Base-by-base conservation (phyloP, 2,329 filamentous ascomycete species). In the Aurifilum marmelostoma region DNA sequence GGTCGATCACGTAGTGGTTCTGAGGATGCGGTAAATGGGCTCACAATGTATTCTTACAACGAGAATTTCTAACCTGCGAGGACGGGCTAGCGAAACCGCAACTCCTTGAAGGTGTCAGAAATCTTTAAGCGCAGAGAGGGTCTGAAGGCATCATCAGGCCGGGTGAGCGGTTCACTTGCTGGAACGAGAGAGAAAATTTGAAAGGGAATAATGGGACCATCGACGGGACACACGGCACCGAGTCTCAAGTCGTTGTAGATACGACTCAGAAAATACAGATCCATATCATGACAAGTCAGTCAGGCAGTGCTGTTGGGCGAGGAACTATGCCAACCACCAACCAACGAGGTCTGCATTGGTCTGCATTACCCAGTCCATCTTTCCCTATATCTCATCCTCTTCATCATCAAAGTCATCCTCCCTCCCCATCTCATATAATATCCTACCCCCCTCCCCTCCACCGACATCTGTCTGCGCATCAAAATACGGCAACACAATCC, bases 381-480 rank as follows among this genome's bases (percentile, higher is more conserved):
- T 9, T 32, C 14, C 18, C 27, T 80, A 94, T 73, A 95, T 94
- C 80, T 97, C 94, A 80, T 97, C 94, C 76, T 97, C 78, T 68
- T 80, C 78, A 32, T 80, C 79, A 69, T 80, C 79, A 69, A 97
- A 98, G 78, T 98, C 94, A 79, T 99, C 96, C 81, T 98, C 96
- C 72, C 89, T 88, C 1, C 94, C 95, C 92, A 98, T 97, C 74
- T 98, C 95, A 78, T 99, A 99, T 75, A 99, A 77, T 73, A 99
- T 99, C 71, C 95, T 87, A 0, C 96, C 96, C 5, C 96, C 95
- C 75, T 97, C 93, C 0, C 94, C 94, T 0, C 88, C 86, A 1
- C 89, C 91, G 65, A 89, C 86, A 62, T 91, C 91, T 66, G 89
- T 92, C 84, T 99, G 96, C 32, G 96, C 96, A 82, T 99, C 96